Conservation (phyloP, 176 grass and related monocot genomes). For the Carex pumila region DNA sequence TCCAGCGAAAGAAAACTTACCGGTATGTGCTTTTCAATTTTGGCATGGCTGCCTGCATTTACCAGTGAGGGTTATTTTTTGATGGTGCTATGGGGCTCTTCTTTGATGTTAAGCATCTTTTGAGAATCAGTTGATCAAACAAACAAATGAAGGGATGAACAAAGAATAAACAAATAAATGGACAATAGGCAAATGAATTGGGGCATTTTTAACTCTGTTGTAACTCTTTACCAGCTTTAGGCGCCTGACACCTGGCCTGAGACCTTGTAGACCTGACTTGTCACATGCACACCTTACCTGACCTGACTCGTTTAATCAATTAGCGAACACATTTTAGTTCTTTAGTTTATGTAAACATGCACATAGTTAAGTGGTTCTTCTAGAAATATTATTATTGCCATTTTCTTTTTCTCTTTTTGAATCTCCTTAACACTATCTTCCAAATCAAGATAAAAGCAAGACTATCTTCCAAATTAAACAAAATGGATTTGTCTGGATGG, state of each 20-base stretch:
- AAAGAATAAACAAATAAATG: background rate
- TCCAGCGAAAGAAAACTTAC: constrained; percentile 36
- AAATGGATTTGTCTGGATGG: background rate
- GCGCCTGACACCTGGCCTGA: background rate
- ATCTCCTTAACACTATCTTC: background rate
- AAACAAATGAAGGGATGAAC: background rate
- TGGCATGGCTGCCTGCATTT: background rate
- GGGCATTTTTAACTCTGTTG: background rate
- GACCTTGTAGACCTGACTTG: background rate
- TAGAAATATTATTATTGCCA: background rate
- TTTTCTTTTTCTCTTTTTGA: background rate
- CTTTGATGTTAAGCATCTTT: background rate
- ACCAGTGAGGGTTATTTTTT: background rate
- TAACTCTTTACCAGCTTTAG: background rate
- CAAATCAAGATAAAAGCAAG: background rate
- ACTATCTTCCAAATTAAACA: background rate
- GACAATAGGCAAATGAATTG: background rate
- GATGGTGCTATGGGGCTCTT: background rate
- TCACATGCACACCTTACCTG: background rate
- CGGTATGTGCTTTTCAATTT: constrained; percentile 32
- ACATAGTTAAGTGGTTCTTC: background rate
- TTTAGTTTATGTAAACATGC: background rate
- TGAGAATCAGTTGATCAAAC: background rate
- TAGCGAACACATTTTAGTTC: background rate
- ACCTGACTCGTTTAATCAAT: background rate